Evolutionary conservation across 2,329 filamentous ascomycete genomes (phyloP).

Genomic region (Verruconis gallopava): DNA sequence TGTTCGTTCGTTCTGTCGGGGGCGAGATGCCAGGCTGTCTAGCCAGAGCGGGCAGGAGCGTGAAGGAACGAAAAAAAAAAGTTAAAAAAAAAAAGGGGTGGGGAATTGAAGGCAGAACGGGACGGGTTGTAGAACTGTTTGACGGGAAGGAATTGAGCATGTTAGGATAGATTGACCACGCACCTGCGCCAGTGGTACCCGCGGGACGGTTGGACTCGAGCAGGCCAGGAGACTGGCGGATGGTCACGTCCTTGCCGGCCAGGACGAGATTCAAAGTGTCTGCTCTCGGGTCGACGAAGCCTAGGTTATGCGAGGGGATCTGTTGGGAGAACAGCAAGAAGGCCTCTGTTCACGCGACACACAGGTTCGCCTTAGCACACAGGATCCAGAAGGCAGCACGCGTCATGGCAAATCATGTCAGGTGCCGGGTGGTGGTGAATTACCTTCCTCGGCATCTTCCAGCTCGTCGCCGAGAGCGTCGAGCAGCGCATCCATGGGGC

Average conservation of each 20-base stretch:
- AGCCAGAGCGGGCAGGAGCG: too few species aligned
- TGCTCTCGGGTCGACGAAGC: conserved; percentile 67
- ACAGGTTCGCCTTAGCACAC: conserved; percentile 69
- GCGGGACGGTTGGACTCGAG: conserved; percentile 62
- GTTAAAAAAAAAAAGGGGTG: too few species aligned
- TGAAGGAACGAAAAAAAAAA: too few species aligned
- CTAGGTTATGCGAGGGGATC: conserved; percentile 63
- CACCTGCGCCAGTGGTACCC: conserved; percentile 62
- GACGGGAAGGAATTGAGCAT: too few species aligned
- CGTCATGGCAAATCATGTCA: conserved; percentile 47
- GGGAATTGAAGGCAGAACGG: too few species aligned
- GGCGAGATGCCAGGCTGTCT: too few species aligned
- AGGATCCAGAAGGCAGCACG: conserved; percentile 68
- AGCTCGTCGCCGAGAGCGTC: conserved; percentile 37
- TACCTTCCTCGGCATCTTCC: conserved; percentile 49
- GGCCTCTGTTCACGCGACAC: conserved; percentile 60
- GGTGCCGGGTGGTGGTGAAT: background rate
- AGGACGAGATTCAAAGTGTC: conserved; percentile 53
- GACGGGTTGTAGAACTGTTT: too few species aligned
- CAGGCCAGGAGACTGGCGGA: conserved; percentile 73
- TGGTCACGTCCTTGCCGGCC: conserved; percentile 54
- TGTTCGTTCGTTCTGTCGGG: too few species aligned
- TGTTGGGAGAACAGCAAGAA: conserved; percentile 73
- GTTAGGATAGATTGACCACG: too few species aligned
- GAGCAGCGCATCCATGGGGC: conserved; percentile 22